Evolutionary conservation across 768 basidiomycete genomes (phyloP), one percentile per base, ranked within the genome.

Genomic region (Lepiota subincarnata): DNA sequence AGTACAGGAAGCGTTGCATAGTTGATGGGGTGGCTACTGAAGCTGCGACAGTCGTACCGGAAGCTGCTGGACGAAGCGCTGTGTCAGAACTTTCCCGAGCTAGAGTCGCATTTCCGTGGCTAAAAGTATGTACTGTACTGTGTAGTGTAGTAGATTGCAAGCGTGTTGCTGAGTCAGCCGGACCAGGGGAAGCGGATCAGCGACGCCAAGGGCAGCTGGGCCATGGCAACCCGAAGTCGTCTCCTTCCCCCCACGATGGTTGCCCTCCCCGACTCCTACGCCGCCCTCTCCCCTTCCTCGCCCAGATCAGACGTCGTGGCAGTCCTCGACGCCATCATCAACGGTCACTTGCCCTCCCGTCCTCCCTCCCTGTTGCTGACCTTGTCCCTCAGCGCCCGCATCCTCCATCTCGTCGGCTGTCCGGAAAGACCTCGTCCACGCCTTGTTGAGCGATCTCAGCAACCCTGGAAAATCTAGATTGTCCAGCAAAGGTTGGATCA

Each of bases 21-120:
- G 8, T 19, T n/a, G 19, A 34, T 20, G 40, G 13, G 10, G 11
- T 53, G 39, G 16, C 6, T 31, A 51, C 55, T 57, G 39, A 57
- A 56, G 22, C 42, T 45, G 24, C 36, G n/a, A 31, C 53, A 91
- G 89, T 84, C 87, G 18, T 92, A 92, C 67, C 79, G 82, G 52
- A 75, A 67, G 46, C 69, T 79, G 57, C 72, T 92, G 55, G 76
- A 88, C 56, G 87, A 87, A 57, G 88, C 87, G 0, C 73, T 92
- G 20, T 73, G 70, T 37, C 83, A 86, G 61, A 84, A 73, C 59
- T 92, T 89, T 64, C 87, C 89, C 0, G 87, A 88, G 55, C 73
- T 89, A 4, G 76, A 70, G 54, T 50, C 62, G 2, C 65, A 72
- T 37, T 61, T 75, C 31, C 62, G 59, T 11, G 59, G 50, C 28